These are phyloP conservation scores for Rhodofomes roseus DNA, from an alignment of 1,284 basidiomycete species.

Conservation along the genomic window DNA sequence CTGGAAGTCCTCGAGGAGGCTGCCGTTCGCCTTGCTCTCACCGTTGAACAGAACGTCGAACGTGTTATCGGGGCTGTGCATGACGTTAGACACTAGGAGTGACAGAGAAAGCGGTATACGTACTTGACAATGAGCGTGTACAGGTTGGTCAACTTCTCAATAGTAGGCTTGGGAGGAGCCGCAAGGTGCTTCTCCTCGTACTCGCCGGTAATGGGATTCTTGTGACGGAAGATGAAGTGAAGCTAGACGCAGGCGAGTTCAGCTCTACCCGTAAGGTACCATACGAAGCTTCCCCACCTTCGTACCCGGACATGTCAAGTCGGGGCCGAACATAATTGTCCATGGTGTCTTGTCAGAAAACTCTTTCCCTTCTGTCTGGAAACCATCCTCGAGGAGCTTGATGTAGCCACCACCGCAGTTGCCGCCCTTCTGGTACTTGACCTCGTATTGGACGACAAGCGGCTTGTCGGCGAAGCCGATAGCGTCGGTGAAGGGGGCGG, in stretches of 20 bases:
- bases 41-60: slow-evolving; percentile 94
- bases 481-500: slow-evolving; percentile 79
- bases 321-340: slow-evolving; percentile 95
- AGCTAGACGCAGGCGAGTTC: slow-evolving; percentile 45
- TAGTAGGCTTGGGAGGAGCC: slow-evolving; percentile 77
- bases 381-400: slow-evolving; percentile 93
- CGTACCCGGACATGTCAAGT: slow-evolving; percentile 82
- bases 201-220: slow-evolving; percentile 87
- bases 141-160: slow-evolving; percentile 86
- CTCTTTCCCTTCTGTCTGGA: slow-evolving; percentile 89
- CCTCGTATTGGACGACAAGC: slow-evolving; percentile 97
- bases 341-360: slow-evolving; percentile 98
- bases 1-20: slow-evolving; percentile 90
- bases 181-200: slow-evolving; percentile 97
- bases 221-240: slow-evolving; percentile 98
- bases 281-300: slow-evolving; percentile 49
- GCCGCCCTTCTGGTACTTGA: slow-evolving; percentile 99
- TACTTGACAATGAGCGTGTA: slow-evolving; percentile 92
- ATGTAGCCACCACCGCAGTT: slow-evolving; percentile 99
- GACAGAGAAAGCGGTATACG: slow-evolving; percentile 42
- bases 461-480: slow-evolving; percentile 87
- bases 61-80: slow-evolving; percentile 84
- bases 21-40: slow-evolving; percentile 77
- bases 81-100: background rate
- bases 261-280: background rate